Conservation (phyloP, 441 rosid genomes). For the Daphne laureola region DNA sequence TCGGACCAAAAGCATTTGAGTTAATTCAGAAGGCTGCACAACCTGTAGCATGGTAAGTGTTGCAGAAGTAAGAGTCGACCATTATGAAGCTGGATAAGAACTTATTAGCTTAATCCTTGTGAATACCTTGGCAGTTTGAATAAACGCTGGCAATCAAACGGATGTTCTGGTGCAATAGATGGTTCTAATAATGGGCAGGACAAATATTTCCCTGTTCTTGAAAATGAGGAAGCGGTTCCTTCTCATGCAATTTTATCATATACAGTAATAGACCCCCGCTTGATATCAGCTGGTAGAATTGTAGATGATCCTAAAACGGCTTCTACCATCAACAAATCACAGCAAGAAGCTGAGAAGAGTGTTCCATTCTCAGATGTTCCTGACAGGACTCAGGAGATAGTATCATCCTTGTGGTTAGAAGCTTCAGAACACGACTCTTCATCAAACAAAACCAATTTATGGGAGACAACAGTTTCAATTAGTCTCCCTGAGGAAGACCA, state of each 20-base stretch:
- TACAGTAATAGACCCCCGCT: slow-evolving; percentile 58
- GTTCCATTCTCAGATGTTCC: slow-evolving; percentile 12
- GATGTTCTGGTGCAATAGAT: slow-evolving; percentile 25
- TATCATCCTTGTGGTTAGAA: slow-evolving; percentile 13
- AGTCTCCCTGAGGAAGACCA: slow-evolving; percentile 59
- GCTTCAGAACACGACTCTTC: slow-evolving; percentile 21
- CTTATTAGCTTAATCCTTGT: slow-evolving; percentile 14
- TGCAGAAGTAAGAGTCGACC: slow-evolving; percentile 4
- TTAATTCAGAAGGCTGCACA: slow-evolving; percentile 55
- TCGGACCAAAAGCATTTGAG: slow-evolving; percentile 61
- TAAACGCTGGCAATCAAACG: slow-evolving; percentile 25
- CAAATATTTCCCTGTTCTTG: slow-evolving; percentile 18
- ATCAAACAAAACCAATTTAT: slow-evolving; percentile 29
- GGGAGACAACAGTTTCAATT: slow-evolving; percentile 49
- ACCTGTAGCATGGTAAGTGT: slow-evolving; percentile 47
- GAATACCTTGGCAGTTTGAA: slow-evolving; percentile 34
- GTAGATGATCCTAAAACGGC: slow-evolving; percentile 22
- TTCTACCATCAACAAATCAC: slow-evolving; percentile 18
- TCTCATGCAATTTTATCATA: slow-evolving; percentile 38
- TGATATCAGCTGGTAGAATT: slow-evolving; percentile 20
- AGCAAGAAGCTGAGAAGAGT: slow-evolving; percentile 24
- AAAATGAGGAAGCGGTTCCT: slow-evolving; percentile 33
- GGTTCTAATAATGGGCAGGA: slow-evolving; percentile 16
- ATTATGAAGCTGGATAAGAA: slow-evolving; percentile 6
- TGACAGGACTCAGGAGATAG: slow-evolving; percentile 18